These are phyloP conservation scores for Hsuehochloa calcarea DNA, from an alignment of 176 grass and related monocot genomes.

Conservation along the genomic window DNA sequence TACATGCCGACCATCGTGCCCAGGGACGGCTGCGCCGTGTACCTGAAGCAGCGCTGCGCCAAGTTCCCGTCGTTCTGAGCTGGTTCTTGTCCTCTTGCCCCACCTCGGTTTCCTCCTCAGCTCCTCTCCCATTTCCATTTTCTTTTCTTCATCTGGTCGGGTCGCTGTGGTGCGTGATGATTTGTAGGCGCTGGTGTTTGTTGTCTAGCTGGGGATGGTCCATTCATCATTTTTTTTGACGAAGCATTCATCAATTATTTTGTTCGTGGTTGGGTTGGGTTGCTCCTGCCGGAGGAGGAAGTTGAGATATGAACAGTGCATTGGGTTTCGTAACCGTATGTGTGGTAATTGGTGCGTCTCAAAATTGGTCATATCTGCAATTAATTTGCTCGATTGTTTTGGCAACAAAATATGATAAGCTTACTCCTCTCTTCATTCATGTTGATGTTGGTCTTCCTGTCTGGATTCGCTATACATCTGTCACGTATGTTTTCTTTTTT, in stretches of 20 bases:
- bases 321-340: neutral
- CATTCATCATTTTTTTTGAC: neutral
- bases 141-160: neutral
- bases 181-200: neutral
- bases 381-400: neutral
- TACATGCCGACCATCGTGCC: constrained; percentile 87
- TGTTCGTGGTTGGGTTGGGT: constrained; percentile 5
- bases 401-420: neutral
- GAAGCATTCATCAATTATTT: constrained; percentile 10
- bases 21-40: constrained; percentile 61
- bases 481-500: neutral
- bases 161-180: neutral
- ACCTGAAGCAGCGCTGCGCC: constrained; percentile 42
- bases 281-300: neutral
- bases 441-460: neutral
- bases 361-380: neutral
- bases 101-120: neutral
- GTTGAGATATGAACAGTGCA: neutral
- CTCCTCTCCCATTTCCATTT: neutral
- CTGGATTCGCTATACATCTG: neutral
- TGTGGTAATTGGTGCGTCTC: neutral
- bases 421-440: neutral
- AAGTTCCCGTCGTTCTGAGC: constrained; percentile 39
- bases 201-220: neutral
- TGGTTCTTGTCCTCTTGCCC: neutral